Evolutionary conservation across 2,329 filamentous ascomycete genomes (phyloP).

Genomic region (Pseudocercospora pini-densiflorae): DNA sequence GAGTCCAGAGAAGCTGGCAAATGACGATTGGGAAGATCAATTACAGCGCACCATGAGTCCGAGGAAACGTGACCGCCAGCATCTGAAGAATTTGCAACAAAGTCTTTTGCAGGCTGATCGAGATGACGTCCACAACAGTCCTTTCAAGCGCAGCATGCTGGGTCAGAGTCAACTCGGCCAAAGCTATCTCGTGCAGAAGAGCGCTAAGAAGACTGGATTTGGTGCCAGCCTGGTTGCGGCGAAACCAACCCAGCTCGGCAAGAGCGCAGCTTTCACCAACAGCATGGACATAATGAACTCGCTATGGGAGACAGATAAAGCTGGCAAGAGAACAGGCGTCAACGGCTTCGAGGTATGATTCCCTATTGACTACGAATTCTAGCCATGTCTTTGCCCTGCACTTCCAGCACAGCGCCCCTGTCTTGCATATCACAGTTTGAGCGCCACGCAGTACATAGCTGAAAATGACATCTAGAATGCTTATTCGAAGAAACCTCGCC

Average conservation of each 20-base stretch:
- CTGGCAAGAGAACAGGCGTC: constrained; percentile 44
- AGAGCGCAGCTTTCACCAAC: constrained; percentile 71
- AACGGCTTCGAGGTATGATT: constrained; percentile 76
- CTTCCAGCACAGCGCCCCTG: background rate
- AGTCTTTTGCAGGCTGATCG: constrained; percentile 54
- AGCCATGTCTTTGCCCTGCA: background rate
- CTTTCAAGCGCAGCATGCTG: constrained; percentile 63
- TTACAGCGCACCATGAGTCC: constrained; percentile 93
- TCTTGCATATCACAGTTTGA: background rate
- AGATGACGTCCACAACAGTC: constrained; percentile 40
- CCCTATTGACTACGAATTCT: constrained; percentile 32
- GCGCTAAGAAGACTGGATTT: constrained; percentile 36
- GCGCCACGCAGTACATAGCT: constrained; percentile 39
- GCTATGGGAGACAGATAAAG: constrained; percentile 75
- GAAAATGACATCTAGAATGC: constrained; percentile 39
- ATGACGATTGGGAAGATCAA: constrained; percentile 92
- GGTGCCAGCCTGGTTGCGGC: constrained; percentile 23
- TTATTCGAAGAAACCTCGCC: constrained; percentile 37
- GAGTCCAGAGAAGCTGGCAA: constrained; percentile 61
- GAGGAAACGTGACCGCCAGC: constrained; percentile 83
- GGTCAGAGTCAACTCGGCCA: constrained; percentile 44
- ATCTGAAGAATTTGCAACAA: constrained; percentile 68
- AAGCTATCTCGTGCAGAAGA: constrained; percentile 40
- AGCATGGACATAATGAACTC: constrained; percentile 98
- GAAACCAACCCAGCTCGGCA: constrained; percentile 26